A percentile compares a stretch with the other conserved stretches of the same genome.
phyloP scores from a whole-genome alignment of 2,329 filamentous ascomycete species.

The Ceratocystis variospora region DNA sequence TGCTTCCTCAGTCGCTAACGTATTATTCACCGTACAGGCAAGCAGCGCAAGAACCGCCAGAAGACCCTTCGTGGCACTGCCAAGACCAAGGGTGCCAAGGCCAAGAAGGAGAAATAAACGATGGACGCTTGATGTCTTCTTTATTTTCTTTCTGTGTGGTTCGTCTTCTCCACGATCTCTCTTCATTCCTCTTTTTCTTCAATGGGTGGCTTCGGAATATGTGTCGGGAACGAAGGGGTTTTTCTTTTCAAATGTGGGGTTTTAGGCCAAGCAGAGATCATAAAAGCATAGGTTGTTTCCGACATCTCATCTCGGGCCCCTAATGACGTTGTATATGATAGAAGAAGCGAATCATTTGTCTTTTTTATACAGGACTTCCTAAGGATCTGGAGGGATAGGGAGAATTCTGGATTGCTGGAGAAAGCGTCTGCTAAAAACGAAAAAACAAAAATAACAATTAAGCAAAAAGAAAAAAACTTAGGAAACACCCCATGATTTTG shows the following conservation, averaged over 20 bases:
- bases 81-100: slow-evolving; percentile 91
- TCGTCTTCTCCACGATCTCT: slow-evolving; percentile 4
- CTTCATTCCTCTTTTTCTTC: slow-evolving; percentile 5
- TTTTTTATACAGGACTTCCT: slow-evolving; percentile 1
- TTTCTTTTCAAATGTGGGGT: not conserved
- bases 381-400: not conserved
- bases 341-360: not conserved
- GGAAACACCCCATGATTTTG: slow-evolving; percentile 5
- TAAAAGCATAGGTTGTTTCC: slow-evolving; percentile 5
- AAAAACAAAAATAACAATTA: slow-evolving; percentile 9
- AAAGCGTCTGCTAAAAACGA: slow-evolving; percentile 3
- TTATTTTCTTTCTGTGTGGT: slow-evolving; percentile 12
- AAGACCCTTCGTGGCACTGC: slow-evolving; percentile 97
- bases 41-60: slow-evolving; percentile 99
- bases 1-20: slow-evolving; percentile 12
- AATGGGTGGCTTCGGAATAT: not conserved
- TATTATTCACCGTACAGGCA: slow-evolving; percentile 50
- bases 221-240: not conserved
- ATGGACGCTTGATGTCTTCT: slow-evolving; percentile 18
- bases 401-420: not conserved
- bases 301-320: not conserved
- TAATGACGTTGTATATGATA: slow-evolving; percentile 2
- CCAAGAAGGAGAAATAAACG: slow-evolving; percentile 86
- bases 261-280: not conserved
- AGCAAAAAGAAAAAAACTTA: slow-evolving; percentile 10